Conservation (phyloP, 1,139 yeast genomes). For the Sugiyamaella novakii region DNA sequence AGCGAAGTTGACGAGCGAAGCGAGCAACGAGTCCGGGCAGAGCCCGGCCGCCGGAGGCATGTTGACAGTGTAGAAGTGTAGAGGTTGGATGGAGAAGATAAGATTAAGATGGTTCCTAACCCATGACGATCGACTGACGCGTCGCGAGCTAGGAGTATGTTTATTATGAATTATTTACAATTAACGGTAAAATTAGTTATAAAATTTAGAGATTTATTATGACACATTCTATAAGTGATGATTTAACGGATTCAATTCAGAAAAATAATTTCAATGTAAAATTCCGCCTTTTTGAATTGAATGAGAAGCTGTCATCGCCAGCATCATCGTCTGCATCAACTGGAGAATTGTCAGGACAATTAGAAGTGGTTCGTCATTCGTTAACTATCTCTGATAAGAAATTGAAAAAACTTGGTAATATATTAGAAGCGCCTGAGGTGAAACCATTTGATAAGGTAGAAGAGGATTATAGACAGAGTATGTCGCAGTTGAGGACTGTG, state of each 20-base stretch:
- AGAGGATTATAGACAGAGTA: neutral
- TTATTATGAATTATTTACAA: too few relatives aligned
- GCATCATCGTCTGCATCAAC: neutral
- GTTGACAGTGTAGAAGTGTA: neutral
- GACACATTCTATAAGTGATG: neutral
- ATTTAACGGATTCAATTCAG: conserved; percentile 10
- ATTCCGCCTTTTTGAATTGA: conserved; percentile 28
- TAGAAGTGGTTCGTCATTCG: conserved; percentile 7
- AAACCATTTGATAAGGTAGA: conserved; percentile 7
- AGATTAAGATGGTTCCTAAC: too few relatives aligned
- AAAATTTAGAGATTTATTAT: too few relatives aligned
- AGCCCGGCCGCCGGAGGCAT: neutral
- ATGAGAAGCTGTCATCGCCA: conserved; percentile 21
- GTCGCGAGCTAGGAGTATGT: too few relatives aligned
- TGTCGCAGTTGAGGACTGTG: too few relatives aligned
- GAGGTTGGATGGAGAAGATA: too few relatives aligned
- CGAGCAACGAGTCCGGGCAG: too few relatives aligned
- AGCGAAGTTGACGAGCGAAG: too few relatives aligned
- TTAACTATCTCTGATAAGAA: conserved; percentile 4
- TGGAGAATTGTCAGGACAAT: conserved; percentile 10
- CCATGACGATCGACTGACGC: too few relatives aligned
- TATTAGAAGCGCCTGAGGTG: conserved; percentile 1
- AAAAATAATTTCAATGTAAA: conserved; percentile 30
- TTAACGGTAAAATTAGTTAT: too few relatives aligned
- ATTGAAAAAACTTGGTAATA: neutral